Evolutionary conservation across 73 alveolate genomes (phyloP), one percentile per base, ranked within the genome.

Genomic region (Paraurostyla sp.): DNA sequence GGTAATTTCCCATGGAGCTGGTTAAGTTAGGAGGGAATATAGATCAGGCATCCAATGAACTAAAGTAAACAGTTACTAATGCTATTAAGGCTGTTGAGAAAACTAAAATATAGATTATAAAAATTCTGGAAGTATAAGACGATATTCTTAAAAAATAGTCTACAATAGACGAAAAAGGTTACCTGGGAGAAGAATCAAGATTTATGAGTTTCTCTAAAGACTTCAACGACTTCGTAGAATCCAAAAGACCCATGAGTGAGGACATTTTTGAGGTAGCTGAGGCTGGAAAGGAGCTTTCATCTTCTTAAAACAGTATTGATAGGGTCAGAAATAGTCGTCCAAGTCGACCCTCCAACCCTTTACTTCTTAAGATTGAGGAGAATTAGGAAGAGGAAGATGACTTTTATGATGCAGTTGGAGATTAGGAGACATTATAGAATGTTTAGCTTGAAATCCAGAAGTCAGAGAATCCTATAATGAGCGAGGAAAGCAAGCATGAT

Each of bases 371-470:
- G 46, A 73, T 48, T 13, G 86, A 78, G 13, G 89, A 49, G 16
- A 2, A 56, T 9, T 13, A 46, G 40, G 80, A 78, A 7, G 78
- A 78, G 33, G 76, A 78, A 3, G 89, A 78, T 78, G 89, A 78
- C 35, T 51, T 78, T 57, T 78, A 32, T 78, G 89, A 51, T 78
- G 89, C 76, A 23, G 78, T 40, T 18, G 89, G 78, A 11, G 89
- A 78, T 33, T 20, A 73, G 33, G 45, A 78, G 29, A 51, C 58
- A 2, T 40, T 78, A 1, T 33, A 58, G n/a, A 22, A 33, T 38
- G 76, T 62, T 46, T 35, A 81, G 69, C 38, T 35, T 38, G 69
- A 57, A 11, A 57, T 56, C 4, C 42, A 49, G n/a, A 57, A 81
- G 36, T 13, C 42, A 15, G 71, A 81, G 69, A 71, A 59, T n/a